Base-by-base conservation (phyloP, 2,329 filamentous ascomycete species). In the Talaromyces sp. region DNA sequence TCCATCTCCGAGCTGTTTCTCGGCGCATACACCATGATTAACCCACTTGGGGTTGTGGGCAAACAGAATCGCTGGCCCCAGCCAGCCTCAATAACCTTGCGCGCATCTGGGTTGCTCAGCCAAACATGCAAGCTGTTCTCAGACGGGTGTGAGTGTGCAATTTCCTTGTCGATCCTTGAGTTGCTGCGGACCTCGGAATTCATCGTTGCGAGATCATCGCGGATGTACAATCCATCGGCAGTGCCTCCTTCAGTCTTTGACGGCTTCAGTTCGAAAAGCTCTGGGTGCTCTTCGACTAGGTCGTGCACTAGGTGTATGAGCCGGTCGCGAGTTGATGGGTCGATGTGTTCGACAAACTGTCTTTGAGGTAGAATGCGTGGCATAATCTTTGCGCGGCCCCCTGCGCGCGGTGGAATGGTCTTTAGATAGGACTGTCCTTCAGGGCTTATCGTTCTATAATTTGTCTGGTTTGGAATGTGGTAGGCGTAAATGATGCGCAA, bases 1-100 rank as follows among this genome's bases (percentile, higher is more conserved):
- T 52, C n/a, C 52, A 62, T 44, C 52, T 62, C 60, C 52, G 19
- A 42, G 8, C 11, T 33, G 42, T 58, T 55, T 27, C 60, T 39
- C 4, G 60, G 60, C n/a, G 60, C 60, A 47, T 62, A 62, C 30
- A 62, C 42, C 60, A 62, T 62, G 9, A 47, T 56, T 39, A 30
- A 62, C 2, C 57, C 60, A 13, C n/a, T 56, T 32, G 54, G 60
- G 1, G 27, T 32, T 17, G 27, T 17, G 8, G 60, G 56, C 13
- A 62, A 25, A 53, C 28, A 49, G 17, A 62, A 62, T 10, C 56
- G 36, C 53, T 59, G 60, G 3, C 60, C 60, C 60, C 60, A 62
- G 22, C 57, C 42, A 44, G 60, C 60, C 42, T 55, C 56, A 22
- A 62, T 59, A 4, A 62, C 42, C 28, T 62, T 59, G 13, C 60